A percentile compares a stretch with the other conserved stretches of the same genome.
These are phyloP conservation scores for Penicillium canescens DNA, from an alignment of 495 filamentous ascomycete species.

Conservation along the genomic window DNA sequence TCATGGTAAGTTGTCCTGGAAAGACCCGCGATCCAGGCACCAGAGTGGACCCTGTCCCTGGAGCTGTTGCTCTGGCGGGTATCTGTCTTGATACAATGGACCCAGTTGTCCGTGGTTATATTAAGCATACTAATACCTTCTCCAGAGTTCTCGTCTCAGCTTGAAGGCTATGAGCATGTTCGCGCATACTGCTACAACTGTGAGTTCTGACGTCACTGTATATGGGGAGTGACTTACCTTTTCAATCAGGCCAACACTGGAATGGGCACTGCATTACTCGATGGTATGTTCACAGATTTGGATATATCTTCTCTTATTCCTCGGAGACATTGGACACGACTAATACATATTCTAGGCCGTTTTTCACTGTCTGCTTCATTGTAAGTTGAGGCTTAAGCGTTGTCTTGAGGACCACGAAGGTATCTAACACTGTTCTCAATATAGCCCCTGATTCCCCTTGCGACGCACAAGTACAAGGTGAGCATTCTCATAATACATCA, in stretches of 20 bases:
- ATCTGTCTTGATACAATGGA: constrained; percentile 13
- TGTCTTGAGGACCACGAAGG: background rate
- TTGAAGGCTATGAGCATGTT: constrained; percentile 56
- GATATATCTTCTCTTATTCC: background rate
- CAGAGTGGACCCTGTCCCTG: constrained; percentile 5
- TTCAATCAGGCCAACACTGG: constrained; percentile 47
- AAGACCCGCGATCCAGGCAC: constrained; percentile 6
- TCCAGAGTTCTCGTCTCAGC: constrained; percentile 51
- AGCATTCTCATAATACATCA: background rate
- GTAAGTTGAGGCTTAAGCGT: constrained; percentile 30
- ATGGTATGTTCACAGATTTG: constrained; percentile 38
- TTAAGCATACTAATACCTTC: background rate
- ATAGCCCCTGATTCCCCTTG: constrained; percentile 50
- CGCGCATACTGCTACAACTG: constrained; percentile 58
- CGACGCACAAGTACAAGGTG: constrained; percentile 54
- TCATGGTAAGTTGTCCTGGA: constrained; percentile 40
- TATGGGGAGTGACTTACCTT: background rate
- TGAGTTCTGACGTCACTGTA: constrained; percentile 22
- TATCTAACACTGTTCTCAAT: constrained; percentile 8
- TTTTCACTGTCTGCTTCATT: constrained; percentile 56
- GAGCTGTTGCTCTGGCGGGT: constrained; percentile 5
- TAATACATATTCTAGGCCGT: constrained; percentile 40
- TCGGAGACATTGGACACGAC: background rate
- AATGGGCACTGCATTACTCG: constrained; percentile 51
- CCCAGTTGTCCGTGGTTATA: constrained; percentile 2